Evolutionary conservation across 2,329 filamentous ascomycete species (phyloP).

Genomic region (Phoma sp.): DNA sequence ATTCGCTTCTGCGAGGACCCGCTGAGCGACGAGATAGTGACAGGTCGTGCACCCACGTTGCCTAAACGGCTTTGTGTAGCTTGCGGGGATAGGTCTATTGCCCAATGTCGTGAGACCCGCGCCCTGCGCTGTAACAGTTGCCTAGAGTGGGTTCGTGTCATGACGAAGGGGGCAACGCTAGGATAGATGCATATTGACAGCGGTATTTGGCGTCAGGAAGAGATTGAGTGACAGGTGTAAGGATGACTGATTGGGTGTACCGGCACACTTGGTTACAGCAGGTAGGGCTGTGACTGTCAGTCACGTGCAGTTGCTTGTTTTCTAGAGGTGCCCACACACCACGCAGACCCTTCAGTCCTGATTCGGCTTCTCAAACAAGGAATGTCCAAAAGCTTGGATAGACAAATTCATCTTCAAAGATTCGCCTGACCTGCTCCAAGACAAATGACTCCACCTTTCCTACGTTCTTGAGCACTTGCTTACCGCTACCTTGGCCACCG

Average conservation of each 20-base stretch:
- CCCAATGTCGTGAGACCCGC: constrained; percentile 35
- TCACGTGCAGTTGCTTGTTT: constrained; percentile 16
- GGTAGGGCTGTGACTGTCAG: constrained; percentile 16
- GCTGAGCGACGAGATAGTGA: constrained; percentile 19
- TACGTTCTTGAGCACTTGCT: constrained; percentile 96
- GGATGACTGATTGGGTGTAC: constrained; percentile 24
- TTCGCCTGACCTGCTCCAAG: constrained; percentile 91
- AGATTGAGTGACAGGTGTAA: constrained; percentile 26
- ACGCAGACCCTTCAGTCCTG: not conserved
- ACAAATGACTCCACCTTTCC: constrained; percentile 99
- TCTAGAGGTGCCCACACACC: not conserved
- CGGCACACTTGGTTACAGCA: constrained; percentile 24
- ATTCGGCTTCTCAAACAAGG: constrained; percentile 65
- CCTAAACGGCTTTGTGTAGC: constrained; percentile 20
- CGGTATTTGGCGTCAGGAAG: constrained; percentile 26
- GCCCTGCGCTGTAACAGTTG: constrained; percentile 44
- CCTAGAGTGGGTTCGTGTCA: constrained; percentile 36
- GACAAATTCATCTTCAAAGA: constrained; percentile 98
- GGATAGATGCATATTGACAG: constrained; percentile 41
- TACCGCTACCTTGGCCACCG: constrained; percentile 85
- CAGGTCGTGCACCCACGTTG: constrained; percentile 40
- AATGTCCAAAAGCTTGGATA: constrained; percentile 99
- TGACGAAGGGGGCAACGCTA: constrained; percentile 22
- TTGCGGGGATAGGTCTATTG: constrained; percentile 24
- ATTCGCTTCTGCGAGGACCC: constrained; percentile 34